Base-by-base conservation (phyloP, 2,329 filamentous ascomycete genomes). In the Aquanectria penicillioides region DNA sequence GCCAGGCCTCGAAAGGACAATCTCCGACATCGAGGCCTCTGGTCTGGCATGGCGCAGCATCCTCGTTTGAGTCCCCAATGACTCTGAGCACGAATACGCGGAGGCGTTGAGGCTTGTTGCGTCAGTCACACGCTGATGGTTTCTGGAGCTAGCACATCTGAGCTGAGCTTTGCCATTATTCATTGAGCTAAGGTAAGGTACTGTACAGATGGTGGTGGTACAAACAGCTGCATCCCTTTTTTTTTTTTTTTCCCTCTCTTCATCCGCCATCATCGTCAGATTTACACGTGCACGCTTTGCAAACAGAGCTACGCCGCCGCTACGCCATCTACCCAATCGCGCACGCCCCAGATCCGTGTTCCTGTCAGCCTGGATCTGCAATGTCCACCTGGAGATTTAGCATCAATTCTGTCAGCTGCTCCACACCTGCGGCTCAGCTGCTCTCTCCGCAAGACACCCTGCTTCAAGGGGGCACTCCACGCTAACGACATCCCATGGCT, bases 381-480 rank as follows among this genome's bases (percentile, higher is more conserved):
- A 50, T 62, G 61, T 54, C 51, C 25, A 59, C 59, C 57, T 66
- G 65, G 57, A 48, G 56, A 54, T 52, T 28, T 29, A 54, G 20
- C 26, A 41, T 52, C 11, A 37, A 4, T 29, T 54, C 46, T 53
- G 20, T 57, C 51, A 64, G 66, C 57, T 67, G 52, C 64, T 59
- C 67, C 67, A 63, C 63, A 58, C 25, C 23, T 53, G 28, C 43
- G 56, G 26, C 53, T 61, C 58, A 66, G 64, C 66, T 61, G n/a
- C 18, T 31, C n/a, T 60, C 38, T 58, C 53, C 48, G 29, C 25
- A 48, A 15, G 12, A 20, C 22, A 15, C 34, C 41, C 31, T 28
- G 33, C 13, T 13, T 8, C 18, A 26, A 13, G 36, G 13, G 22
- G 25, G 44, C 28, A 29, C 18, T 25, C 12, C 26, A 18, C 17